Evolutionary conservation across 768 basidiomycete genomes (phyloP), one percentile per base, ranked within the genome.

Genomic region (Tremella fuciformis): DNA sequence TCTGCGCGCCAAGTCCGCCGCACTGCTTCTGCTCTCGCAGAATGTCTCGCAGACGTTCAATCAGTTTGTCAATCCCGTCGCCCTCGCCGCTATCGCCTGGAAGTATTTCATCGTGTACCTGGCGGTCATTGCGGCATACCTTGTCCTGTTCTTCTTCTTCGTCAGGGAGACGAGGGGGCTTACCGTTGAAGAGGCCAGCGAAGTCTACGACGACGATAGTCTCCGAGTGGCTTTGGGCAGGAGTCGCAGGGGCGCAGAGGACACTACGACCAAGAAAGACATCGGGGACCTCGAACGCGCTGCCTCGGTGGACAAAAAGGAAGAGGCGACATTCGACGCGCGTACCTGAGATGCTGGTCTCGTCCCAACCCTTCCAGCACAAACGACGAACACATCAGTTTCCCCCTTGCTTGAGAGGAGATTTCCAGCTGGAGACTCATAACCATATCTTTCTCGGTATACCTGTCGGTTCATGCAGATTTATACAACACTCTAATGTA

Each of bases 21-120:
- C 64, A 50, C 49, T 71, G 40, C 57, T 62, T 53, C 54, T 62
- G 24, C 46, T 67, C 34, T 55, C 26, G 21, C 60, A 65, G 60
- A 64, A 63, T 50, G 38, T 47, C 22, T 63, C 61, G 9, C 51
- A 64, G 9, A 60, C 69, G 13, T 69, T 72, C 61, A 63, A 61
- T 49, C 62, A 70, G 51, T 73, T 67, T 51, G 71, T 66, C 65
- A 69, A 73, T 55, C 71, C 71, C 19, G 61, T 70, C 47, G 71
- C 71, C 19, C 44, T 73, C 25, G 66, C 37, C 25, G 62, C 57
- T n/a, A 44, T 73, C 38, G 64, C 56, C 13, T 73, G 68, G 68
- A 69, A 64, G 42, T 73, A 67, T 46, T 66, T 49, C 50, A 51
- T 60, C 57, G 66, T 68, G 41, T 68, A 62, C 56, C 59, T 63